A percentile compares a stretch with the other conserved stretches of the same genome.
Conservation (phyloP, 2,329 filamentous ascomycete genomes). For the Pestalotiopsis sp. region DNA sequence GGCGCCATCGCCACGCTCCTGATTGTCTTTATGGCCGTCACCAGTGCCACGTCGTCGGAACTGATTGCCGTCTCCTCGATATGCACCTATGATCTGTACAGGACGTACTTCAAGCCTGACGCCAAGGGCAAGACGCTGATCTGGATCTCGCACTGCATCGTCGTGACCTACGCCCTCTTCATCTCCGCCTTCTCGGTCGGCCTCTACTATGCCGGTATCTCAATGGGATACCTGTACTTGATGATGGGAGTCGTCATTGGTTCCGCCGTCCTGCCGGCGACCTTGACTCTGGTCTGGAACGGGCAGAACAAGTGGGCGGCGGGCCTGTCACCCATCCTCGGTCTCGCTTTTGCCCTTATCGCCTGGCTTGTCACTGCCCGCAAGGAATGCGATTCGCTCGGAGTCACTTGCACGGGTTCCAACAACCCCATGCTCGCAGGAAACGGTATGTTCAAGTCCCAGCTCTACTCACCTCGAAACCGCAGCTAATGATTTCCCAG, state of each 20-base stretch:
- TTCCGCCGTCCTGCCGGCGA: slow-evolving; percentile 80
- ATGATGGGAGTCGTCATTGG: slow-evolving; percentile 93
- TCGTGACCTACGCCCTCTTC: slow-evolving; percentile 70
- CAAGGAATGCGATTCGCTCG: slow-evolving; percentile 68
- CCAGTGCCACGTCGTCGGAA: slow-evolving; percentile 80
- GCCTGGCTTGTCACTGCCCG: slow-evolving; percentile 80
- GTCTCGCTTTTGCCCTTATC: slow-evolving; percentile 68
- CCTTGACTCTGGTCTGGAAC: slow-evolving; percentile 79
- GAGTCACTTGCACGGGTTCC: slow-evolving; percentile 76
- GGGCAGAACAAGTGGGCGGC: slow-evolving; percentile 79
- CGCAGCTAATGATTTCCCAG: slow-evolving; percentile 31
- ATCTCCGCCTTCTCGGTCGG: slow-evolving; percentile 82
- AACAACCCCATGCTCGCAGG: slow-evolving; percentile 89
- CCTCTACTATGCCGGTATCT: slow-evolving; percentile 73
- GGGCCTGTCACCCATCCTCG: slow-evolving; percentile 69
- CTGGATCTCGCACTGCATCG: slow-evolving; percentile 75
- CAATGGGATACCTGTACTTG: slow-evolving; percentile 87
- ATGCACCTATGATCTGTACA: slow-evolving; percentile 86
- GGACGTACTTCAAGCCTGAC: slow-evolving; percentile 79
- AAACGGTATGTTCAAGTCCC: slow-evolving; percentile 46
- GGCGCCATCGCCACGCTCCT: slow-evolving; percentile 79
- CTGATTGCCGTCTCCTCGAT: slow-evolving; percentile 88
- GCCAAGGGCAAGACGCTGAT: slow-evolving; percentile 79
- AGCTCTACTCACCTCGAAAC: background rate
- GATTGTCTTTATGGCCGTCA: slow-evolving; percentile 89